Evolutionary conservation across 2,329 filamentous ascomycete species (phyloP).

Genomic region (Fusarium bulbicola): DNA sequence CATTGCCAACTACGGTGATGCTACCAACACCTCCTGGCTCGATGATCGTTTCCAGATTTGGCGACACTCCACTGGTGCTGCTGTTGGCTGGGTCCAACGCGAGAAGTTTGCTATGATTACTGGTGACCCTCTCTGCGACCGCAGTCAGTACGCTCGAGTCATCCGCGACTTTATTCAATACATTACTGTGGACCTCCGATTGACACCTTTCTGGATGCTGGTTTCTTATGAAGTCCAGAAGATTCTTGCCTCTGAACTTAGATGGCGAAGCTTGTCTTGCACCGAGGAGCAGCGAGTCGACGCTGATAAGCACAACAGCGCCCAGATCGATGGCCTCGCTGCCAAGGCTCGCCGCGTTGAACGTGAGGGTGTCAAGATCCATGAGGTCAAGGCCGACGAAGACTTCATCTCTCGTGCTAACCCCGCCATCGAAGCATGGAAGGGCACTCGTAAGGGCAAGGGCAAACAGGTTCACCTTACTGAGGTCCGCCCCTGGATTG

Average conservation of each 20-base stretch:
- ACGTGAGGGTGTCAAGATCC: conserved; percentile 83
- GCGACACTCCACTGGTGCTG: conserved; percentile 86
- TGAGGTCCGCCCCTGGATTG: conserved; percentile 88
- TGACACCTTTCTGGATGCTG: conserved; percentile 90
- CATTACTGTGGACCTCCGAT: conserved; percentile 71
- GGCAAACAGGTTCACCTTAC: conserved; percentile 89
- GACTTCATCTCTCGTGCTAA: conserved; percentile 77
- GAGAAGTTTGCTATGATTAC: conserved; percentile 84
- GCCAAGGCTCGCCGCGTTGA: conserved; percentile 84
- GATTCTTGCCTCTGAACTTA: conserved; percentile 79
- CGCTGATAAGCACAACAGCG: conserved; percentile 70
- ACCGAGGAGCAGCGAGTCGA: conserved; percentile 90
- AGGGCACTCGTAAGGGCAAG: conserved; percentile 77
- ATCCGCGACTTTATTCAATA: conserved; percentile 79
- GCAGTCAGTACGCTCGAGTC: conserved; percentile 77
- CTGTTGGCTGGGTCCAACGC: conserved; percentile 82
- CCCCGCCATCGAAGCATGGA: conserved; percentile 80
- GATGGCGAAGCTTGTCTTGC: conserved; percentile 89
- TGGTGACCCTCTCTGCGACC: conserved; percentile 87
- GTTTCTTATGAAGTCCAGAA: conserved; percentile 82
- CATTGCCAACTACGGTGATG: conserved; percentile 94
- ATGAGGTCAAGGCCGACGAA: conserved; percentile 74
- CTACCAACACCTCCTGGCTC: conserved; percentile 92
- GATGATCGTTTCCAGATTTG: conserved; percentile 90
- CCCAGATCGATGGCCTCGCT: conserved; percentile 57